Evolutionary conservation across 2,329 filamentous ascomycete genomes (phyloP).

Genomic region (Lachnellula arida): DNA sequence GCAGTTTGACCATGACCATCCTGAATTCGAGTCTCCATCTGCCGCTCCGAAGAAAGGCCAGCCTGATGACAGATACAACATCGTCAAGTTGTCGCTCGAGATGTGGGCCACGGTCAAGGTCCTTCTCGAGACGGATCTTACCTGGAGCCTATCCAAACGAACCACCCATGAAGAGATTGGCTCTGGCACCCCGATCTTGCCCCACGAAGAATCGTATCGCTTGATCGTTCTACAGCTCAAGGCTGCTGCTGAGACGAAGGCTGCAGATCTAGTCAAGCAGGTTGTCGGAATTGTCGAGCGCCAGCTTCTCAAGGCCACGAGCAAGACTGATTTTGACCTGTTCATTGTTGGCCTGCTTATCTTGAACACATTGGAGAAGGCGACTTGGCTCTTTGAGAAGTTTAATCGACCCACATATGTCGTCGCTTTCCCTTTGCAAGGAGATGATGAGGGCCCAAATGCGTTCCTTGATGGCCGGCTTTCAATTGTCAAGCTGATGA

Average conservation of each 20-base stretch:
- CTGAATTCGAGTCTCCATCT: too few relatives aligned
- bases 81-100: background rate
- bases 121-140: background rate
- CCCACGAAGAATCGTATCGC: slow-evolving; percentile 39
- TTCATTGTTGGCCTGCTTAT: slow-evolving; percentile 59
- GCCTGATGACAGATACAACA: background rate
- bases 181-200: slow-evolving; percentile 18
- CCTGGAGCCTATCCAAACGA: background rate
- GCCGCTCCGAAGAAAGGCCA: too few relatives aligned
- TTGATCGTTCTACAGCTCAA: slow-evolving; percentile 61
- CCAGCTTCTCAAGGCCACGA: slow-evolving; percentile 53
- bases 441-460: slow-evolving; percentile 53
- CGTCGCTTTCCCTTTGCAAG: slow-evolving; percentile 47
- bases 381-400: slow-evolving; percentile 63
- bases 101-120: background rate
- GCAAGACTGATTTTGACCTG: slow-evolving; percentile 49
- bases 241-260: slow-evolving; percentile 60
- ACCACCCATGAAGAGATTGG: slow-evolving; percentile 14
- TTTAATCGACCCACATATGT: slow-evolving; percentile 58
- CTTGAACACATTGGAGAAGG: slow-evolving; percentile 63
- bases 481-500: slow-evolving; percentile 52
- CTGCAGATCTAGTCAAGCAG: slow-evolving; percentile 52
- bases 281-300: slow-evolving; percentile 58
- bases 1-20: background rate
- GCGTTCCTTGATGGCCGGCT: slow-evolving; percentile 56